A percentile compares a stretch with the other conserved stretches of the same genome.
Conservation (phyloP, 75 land plant species). For the Pseudotsuga menziesii region DNA sequence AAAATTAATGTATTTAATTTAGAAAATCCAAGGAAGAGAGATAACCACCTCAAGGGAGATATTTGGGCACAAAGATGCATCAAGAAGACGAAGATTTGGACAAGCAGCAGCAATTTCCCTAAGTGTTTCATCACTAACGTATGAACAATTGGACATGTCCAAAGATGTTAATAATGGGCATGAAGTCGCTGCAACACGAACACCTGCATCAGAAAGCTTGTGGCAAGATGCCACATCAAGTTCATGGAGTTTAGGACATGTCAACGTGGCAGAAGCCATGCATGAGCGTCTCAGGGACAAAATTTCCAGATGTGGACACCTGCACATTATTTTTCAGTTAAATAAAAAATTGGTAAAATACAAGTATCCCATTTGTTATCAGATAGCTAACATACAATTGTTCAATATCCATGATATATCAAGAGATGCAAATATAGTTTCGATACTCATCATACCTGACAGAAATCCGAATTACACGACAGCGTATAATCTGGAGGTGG, state of each 20-base stretch:
- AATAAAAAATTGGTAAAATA: too few species aligned
- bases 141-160: conserved; percentile 89
- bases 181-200: conserved; percentile 76
- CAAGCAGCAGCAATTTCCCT: conserved; percentile 75
- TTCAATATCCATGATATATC: conserved; percentile 5
- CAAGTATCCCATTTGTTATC: too few species aligned
- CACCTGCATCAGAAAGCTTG: conserved; percentile 96
- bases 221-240: conserved; percentile 85
- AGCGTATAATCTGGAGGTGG: conserved; percentile 58
- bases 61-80: conserved; percentile 95
- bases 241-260: conserved; percentile 60
- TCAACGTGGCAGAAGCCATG: conserved; percentile 76
- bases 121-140: conserved; percentile 89
- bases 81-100: conserved; percentile 62
- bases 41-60: conserved; percentile 61
- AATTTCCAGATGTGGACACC: conserved; percentile 59
- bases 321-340: too few species aligned
- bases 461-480: conserved; percentile 84
- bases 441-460: conserved; percentile 51
- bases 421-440: background rate
- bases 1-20: too few species aligned
- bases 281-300: conserved; percentile 75
- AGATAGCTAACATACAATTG: conserved; percentile 31
- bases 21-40: background rate
- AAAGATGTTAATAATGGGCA: conserved; percentile 71